Base-by-base conservation (phyloP, 2,329 filamentous ascomycete species). In the Venturia carpophila region DNA sequence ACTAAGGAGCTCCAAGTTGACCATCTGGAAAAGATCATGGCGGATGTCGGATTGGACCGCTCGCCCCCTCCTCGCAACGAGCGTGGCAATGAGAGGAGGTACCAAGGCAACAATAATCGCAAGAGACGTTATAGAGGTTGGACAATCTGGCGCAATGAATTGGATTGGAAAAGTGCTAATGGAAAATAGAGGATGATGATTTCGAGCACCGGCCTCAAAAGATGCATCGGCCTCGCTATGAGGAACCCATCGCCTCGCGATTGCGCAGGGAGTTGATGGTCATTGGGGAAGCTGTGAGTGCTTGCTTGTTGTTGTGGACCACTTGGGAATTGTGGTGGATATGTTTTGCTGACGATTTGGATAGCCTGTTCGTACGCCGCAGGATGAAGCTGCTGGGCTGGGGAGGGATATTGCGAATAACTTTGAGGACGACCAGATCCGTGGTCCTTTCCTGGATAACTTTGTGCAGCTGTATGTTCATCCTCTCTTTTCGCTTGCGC, bases 371-470 rank as follows among this genome's bases (percentile, higher is more conserved):
- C 52, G 52, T 37, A 58, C 52, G 37, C 52, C 52, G 27, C 63
- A 65, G 60, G 58, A 62, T 37, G 34, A 65, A 30, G 42, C 62
- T 27, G 64, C 64, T 34, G 64, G 55, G 27, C 10, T 65, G 19
- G 64, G 64, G 3, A 41, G 60, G 15, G 60, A 66, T 9, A 66
- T 66, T 34, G 64, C 60, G 9, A 42, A 63, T 24, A 66, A 66
- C 39, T 66, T 66, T n/a, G 64, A 62, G 13, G 64, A 66, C 27
- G 64, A 66, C 43, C 64, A 66, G 30, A 58, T 66, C 39, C 58
- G 60, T 17, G 64, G 64, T n/a, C 41, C 41, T 4, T 52, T 66
- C 10, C 43, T 66, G 1, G 64, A 66, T 45, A 63, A 43, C 42
- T 27, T 66, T 45, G 47, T 66, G 24, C 55, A 49, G 34, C 56